Percentiles rank a stretch among this genome's conserved stretches.
Conservation (phyloP, 805 yeast genomes). For the Yarrowia sp. region DNA sequence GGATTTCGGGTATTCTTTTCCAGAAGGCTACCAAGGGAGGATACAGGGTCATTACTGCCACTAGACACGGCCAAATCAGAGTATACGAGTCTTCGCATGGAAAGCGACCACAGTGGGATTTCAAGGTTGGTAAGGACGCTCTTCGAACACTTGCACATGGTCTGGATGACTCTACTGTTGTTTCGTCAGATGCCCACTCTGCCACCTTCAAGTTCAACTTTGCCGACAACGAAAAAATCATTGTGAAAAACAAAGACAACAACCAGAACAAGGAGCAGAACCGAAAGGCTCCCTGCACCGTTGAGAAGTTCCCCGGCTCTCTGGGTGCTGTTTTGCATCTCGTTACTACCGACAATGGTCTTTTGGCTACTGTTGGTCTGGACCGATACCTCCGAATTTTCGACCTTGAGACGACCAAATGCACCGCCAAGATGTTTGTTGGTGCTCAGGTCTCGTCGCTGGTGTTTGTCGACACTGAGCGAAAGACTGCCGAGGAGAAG, state of each 20-base stretch:
- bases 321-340: constrained; percentile 63
- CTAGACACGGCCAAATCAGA: constrained; percentile 74
- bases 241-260: not conserved
- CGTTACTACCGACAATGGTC: constrained; percentile 37
- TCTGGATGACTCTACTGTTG: constrained; percentile 46
- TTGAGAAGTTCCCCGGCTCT: constrained; percentile 75
- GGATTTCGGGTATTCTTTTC: constrained; percentile 58
- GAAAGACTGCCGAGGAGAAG: constrained; percentile 38
- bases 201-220: constrained; percentile 58
- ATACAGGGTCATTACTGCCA: constrained; percentile 53
- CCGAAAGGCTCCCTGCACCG: constrained; percentile 16
- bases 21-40: constrained; percentile 42
- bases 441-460: constrained; percentile 63
- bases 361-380: constrained; percentile 75
- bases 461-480: constrained; percentile 53
- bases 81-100: constrained; percentile 67
- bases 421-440: constrained; percentile 67
- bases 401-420: constrained; percentile 56
- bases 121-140: constrained; percentile 55
- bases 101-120: constrained; percentile 61
- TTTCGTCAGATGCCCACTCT: constrained; percentile 71
- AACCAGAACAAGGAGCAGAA: constrained; percentile 14
- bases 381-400: constrained; percentile 84
- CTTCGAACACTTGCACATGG: constrained; percentile 45
- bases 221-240: constrained; percentile 1